Evolutionary conservation across 2,329 filamentous ascomycete genomes (phyloP).

Genomic region (Epichloe hybrida): DNA sequence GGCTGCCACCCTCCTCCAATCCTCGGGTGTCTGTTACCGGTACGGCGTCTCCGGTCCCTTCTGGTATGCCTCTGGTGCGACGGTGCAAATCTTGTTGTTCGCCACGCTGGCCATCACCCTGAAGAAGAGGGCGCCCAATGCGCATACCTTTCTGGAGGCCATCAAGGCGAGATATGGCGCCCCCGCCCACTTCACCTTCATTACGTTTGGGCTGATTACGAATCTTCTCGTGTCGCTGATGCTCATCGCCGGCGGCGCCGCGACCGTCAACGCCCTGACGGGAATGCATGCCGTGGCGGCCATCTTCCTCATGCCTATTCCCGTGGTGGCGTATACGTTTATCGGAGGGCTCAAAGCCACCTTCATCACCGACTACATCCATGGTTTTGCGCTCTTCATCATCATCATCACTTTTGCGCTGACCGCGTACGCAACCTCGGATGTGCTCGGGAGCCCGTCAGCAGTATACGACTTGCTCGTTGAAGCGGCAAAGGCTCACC

Average conservation of each 20-base stretch:
- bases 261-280: conserved; percentile 38
- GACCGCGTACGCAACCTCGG: conserved; percentile 64
- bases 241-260: conserved; percentile 65
- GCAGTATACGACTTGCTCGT: conserved; percentile 68
- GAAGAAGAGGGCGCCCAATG: conserved; percentile 76
- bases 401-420: conserved; percentile 80
- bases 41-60: conserved; percentile 54
- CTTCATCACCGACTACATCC: conserved; percentile 74
- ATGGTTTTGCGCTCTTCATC: conserved; percentile 72
- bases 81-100: conserved; percentile 78
- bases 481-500: conserved; percentile 53
- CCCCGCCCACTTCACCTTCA: conserved; percentile 61
- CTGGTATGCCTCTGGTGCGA: conserved; percentile 57
- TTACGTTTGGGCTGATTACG: conserved; percentile 69
- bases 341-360: conserved; percentile 75
- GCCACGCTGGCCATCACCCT: conserved; percentile 82
- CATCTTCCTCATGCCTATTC: conserved; percentile 24
- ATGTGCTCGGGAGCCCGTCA: conserved; percentile 57
- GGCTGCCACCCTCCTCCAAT: conserved; percentile 73
- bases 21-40: conserved; percentile 67
- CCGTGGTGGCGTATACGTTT: conserved; percentile 57
- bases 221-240: conserved; percentile 82
- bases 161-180: conserved; percentile 68
- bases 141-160: conserved; percentile 73
- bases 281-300: conserved; percentile 54